phyloP scores from a whole-genome alignment of 2,329 filamentous ascomycete species.

The Teratosphaeria gauchensis region DNA sequence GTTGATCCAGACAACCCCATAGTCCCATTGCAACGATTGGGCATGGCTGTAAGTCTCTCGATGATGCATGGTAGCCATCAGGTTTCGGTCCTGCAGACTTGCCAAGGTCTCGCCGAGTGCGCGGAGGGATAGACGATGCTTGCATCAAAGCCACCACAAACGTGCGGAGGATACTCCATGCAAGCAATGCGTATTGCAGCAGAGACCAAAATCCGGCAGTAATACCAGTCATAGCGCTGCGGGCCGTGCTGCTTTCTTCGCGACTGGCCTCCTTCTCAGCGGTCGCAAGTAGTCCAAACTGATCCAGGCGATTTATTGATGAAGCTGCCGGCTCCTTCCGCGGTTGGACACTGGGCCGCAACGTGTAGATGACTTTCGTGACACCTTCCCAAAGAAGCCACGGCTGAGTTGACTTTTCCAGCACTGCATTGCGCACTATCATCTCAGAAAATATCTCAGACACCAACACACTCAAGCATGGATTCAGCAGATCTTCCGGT shows the following conservation, averaged over 20 bases:
- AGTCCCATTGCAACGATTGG: constrained; percentile 68
- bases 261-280: constrained; percentile 12
- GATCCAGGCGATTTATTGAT: constrained; percentile 41
- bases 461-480: constrained; percentile 72
- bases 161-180: constrained; percentile 49
- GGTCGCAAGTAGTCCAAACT: constrained; percentile 45
- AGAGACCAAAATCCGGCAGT: constrained; percentile 34
- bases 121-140: constrained; percentile 57
- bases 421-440: constrained; percentile 73
- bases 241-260: not conserved
- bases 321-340: constrained; percentile 13
- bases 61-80: not conserved
- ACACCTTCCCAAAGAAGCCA: constrained; percentile 83
- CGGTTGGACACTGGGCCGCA: constrained; percentile 23
- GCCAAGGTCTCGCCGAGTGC: constrained; percentile 23
- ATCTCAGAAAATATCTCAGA: constrained; percentile 83
- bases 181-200: constrained; percentile 42
- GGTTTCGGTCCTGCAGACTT: not conserved
- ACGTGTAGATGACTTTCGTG: constrained; percentile 53
- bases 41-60: constrained; percentile 5
- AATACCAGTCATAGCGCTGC: constrained; percentile 8
- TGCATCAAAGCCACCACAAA: constrained; percentile 55
- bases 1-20: constrained; percentile 62
- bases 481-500: constrained; percentile 84
- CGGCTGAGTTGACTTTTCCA: constrained; percentile 71